Evolutionary conservation across 192 early-diverging fungal genomes (phyloP).

Genomic region (Kappamyces sp.): DNA sequence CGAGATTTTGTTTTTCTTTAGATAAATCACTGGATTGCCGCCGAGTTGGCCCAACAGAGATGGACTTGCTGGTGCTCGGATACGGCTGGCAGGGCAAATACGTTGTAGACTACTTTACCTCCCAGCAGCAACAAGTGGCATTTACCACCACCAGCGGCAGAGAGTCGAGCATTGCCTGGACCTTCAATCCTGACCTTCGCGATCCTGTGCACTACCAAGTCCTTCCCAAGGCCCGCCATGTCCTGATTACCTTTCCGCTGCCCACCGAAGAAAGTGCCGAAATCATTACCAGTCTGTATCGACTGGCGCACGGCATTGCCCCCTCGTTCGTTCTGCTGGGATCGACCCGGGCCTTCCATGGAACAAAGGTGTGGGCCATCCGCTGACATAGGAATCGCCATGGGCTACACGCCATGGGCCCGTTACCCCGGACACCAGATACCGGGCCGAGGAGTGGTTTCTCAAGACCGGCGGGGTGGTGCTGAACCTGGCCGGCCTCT

Average conservation of each 20-base stretch:
- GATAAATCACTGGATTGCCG: too few species aligned
- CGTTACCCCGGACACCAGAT: slow-evolving; percentile 10
- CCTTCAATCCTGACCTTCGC: slow-evolving; percentile 27
- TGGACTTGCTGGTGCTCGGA: slow-evolving; percentile 36
- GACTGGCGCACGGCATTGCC: slow-evolving; percentile 27
- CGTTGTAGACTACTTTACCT: slow-evolving; percentile 14
- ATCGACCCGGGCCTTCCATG: slow-evolving; percentile 28
- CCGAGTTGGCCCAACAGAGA: too few species aligned
- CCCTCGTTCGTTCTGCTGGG: slow-evolving; percentile 36
- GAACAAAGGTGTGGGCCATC: background rate
- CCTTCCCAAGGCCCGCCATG: slow-evolving; percentile 41
- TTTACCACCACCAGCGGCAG: slow-evolving; percentile 44
- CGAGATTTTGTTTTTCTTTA: too few species aligned
- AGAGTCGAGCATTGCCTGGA: slow-evolving; percentile 45
- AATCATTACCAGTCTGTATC: slow-evolving; percentile 33
- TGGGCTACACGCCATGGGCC: slow-evolving; percentile 9
- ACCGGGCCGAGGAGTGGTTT: slow-evolving; percentile 32
- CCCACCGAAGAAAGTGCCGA: slow-evolving; percentile 20
- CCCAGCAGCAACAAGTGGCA: slow-evolving; percentile 6
- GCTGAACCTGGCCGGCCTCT: slow-evolving; percentile 55
- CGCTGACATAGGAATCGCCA: background rate
- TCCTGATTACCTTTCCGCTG: slow-evolving; percentile 58
- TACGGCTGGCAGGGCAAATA: slow-evolving; percentile 38
- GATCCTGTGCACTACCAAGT: slow-evolving; percentile 26
- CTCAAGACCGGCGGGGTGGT: slow-evolving; percentile 32